phyloP scores from a whole-genome alignment of 2,329 filamentous ascomycete genomes.

The Leptodontidium sp. region DNA sequence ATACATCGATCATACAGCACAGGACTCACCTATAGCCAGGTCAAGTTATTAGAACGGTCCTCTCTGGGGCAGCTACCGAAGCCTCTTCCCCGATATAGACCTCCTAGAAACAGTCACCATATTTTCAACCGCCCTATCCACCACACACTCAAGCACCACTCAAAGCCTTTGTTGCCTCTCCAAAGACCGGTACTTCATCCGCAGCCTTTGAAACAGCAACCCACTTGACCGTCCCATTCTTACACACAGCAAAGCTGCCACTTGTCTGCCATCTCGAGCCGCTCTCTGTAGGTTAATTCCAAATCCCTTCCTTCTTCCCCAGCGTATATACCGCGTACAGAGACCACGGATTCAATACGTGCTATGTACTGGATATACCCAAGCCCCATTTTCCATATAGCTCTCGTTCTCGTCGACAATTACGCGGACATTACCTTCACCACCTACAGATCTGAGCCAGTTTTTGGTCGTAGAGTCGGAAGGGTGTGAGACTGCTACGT shows the following conservation, averaged over 20 bases:
- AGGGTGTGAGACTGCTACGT: slow-evolving; percentile 70
- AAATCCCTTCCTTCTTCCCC: slow-evolving; percentile 69
- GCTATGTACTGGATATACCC: slow-evolving; percentile 65
- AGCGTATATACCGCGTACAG: slow-evolving; percentile 65
- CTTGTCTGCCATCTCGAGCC: slow-evolving; percentile 74
- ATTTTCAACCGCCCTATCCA: neutral
- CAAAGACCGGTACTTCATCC: slow-evolving; percentile 63
- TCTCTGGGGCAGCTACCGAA: neutral
- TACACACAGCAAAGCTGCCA: slow-evolving; percentile 69
- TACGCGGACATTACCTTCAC: slow-evolving; percentile 57
- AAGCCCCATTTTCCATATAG: slow-evolving; percentile 73
- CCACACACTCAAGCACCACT: neutral
- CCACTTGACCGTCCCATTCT: slow-evolving; percentile 61
- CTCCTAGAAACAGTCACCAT: neutral
- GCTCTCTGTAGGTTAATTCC: slow-evolving; percentile 70
- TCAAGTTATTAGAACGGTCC: neutral
- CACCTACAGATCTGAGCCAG: slow-evolving; percentile 42
- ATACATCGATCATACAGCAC: neutral
- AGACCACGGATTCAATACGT: slow-evolving; percentile 66
- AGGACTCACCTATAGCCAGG: neutral
- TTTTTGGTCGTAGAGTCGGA: slow-evolving; percentile 61
- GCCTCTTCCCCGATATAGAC: neutral
- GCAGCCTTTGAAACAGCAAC: slow-evolving; percentile 55
- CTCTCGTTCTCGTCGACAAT: slow-evolving; percentile 66
- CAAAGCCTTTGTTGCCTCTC: slow-evolving; percentile 51